Conservation (phyloP, 106 monocot species). For the Acorus calamus region DNA sequence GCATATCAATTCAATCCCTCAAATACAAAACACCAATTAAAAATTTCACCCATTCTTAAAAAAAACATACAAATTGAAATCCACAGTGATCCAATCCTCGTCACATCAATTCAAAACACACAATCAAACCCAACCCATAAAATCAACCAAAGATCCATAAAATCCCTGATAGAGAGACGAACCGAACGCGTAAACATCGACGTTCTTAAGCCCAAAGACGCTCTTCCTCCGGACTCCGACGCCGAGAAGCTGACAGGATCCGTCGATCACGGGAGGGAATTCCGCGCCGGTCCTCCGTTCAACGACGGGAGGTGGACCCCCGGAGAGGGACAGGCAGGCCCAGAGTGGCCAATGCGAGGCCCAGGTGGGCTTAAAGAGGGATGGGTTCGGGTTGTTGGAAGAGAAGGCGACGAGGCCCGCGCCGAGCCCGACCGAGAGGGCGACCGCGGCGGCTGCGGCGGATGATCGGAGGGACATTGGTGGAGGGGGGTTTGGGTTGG, state of each 20-base stretch:
- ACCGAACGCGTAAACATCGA: conserved; percentile 88
- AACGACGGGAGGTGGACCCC: conserved; percentile 8
- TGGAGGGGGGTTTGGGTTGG: neutral
- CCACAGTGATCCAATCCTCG: too few relatives aligned
- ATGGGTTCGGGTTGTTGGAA: neutral
- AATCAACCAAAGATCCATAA: neutral
- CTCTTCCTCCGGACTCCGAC: conserved; percentile 59
- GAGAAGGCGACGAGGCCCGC: conserved; percentile 24
- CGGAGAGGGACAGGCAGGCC: conserved; percentile 51
- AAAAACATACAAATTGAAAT: too few relatives aligned
- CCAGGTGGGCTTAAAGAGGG: neutral
- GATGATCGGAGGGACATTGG: neutral
- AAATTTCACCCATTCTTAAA: too few relatives aligned
- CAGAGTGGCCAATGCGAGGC: conserved; percentile 18
- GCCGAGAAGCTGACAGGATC: conserved; percentile 33
- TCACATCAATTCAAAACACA: too few relatives aligned
- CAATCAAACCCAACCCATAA: too few relatives aligned
- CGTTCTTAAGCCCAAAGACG: conserved; percentile 66
- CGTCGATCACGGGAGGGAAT: conserved; percentile 51
- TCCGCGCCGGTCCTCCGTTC: conserved; percentile 57
- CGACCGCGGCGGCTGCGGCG: conserved; percentile 19
- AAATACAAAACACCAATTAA: too few relatives aligned
- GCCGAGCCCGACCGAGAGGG: conserved; percentile 26
- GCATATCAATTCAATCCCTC: too few relatives aligned
- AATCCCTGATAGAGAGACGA: neutral